These are phyloP conservation scores for Populus hybrid DNA, from an alignment of 441 rosid genomes.

Conservation along the genomic window DNA sequence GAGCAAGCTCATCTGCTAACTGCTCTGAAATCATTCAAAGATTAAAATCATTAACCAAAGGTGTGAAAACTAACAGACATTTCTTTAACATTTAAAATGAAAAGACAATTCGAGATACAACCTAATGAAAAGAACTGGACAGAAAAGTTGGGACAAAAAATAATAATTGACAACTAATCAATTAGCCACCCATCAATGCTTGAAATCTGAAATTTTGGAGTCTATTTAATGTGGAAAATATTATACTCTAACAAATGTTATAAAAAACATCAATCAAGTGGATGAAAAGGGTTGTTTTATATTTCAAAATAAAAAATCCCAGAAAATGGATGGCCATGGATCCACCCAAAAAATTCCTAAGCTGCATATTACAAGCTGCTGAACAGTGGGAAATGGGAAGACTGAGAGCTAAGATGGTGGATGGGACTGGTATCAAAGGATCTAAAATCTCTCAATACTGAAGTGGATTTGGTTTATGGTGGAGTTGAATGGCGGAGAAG, in stretches of 20 bases:
- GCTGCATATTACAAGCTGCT: not conserved
- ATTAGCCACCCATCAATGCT: not conserved
- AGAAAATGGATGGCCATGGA: not conserved
- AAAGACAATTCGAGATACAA: not conserved
- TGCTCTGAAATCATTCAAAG: constrained; percentile 46
- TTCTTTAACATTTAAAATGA: not conserved
- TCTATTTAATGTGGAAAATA: not conserved
- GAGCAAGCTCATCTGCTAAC: constrained; percentile 68
- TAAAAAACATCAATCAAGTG: not conserved
- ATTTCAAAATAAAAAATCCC: not conserved
- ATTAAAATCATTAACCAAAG: not conserved
- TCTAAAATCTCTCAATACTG: not conserved
- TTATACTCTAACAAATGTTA: not conserved
- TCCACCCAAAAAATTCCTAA: not conserved
- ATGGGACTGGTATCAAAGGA: not conserved
- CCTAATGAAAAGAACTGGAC: not conserved
- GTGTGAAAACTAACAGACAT: not conserved
- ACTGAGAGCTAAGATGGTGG: not conserved
- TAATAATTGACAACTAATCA: not conserved
- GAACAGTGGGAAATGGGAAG: not conserved
- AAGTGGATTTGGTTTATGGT: not conserved
- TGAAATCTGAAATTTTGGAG: not conserved
- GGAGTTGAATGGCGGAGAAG: not conserved
- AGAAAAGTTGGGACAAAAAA: not conserved
- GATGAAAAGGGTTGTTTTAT: not conserved